Percentiles rank a stretch among this genome's conserved stretches.
phyloP scores from a whole-genome alignment of 1,139 yeast species.

The Zhuliangozyma blackwelliae region DNA sequence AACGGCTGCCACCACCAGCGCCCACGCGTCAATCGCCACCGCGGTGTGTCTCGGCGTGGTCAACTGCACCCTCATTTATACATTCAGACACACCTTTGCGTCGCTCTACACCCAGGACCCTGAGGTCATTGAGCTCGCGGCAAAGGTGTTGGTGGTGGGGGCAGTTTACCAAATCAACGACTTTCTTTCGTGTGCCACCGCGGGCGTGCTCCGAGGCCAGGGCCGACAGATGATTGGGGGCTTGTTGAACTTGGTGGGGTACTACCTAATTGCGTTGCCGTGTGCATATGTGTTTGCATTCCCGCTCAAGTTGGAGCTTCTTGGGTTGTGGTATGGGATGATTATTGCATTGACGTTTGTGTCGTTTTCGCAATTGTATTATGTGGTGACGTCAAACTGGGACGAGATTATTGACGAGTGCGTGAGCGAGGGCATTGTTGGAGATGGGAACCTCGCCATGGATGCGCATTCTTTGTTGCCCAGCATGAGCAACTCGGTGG shows the following conservation, averaged over 20 bases:
- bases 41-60: conserved; percentile 42
- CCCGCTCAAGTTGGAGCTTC: conserved; percentile 34
- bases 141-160: conserved; percentile 49
- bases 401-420: conserved; percentile 44
- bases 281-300: conserved; percentile 53
- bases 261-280: conserved; percentile 58
- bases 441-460: conserved; percentile 27
- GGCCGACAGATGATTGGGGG: conserved; percentile 69
- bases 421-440: conserved; percentile 37
- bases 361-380: conserved; percentile 42
- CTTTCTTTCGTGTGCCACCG: conserved; percentile 49
- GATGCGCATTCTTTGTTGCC: conserved; percentile 33
- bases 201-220: conserved; percentile 62
- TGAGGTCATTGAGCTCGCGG: conserved; percentile 47
- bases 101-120: conserved; percentile 48
- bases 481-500: conserved; percentile 22
- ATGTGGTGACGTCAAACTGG: conserved; percentile 53
- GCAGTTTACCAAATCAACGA: conserved; percentile 60
- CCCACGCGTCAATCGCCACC: conserved; percentile 36
- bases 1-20: conserved; percentile 40
- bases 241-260: conserved; percentile 50
- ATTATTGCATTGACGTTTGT: conserved; percentile 49
- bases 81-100: conserved; percentile 40
- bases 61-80: conserved; percentile 33
- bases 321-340: conserved; percentile 65